Evolutionary conservation across 2,329 filamentous ascomycete species (phyloP).

Genomic region (Pseudocercospora fuligena): DNA sequence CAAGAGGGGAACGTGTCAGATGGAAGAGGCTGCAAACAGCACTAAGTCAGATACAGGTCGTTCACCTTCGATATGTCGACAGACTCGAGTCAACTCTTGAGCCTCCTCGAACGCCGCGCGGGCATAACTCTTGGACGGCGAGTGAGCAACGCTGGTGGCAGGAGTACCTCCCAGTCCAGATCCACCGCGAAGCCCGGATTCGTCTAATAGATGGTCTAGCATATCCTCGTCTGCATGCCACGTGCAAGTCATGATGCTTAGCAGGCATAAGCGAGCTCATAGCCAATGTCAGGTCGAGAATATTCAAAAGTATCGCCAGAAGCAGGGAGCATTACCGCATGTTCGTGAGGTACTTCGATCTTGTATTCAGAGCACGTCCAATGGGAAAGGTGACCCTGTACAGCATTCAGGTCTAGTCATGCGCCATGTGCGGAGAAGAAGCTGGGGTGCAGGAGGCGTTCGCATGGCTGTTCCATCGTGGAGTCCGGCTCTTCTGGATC

Average conservation of each 20-base stretch:
- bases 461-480: not conserved
- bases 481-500: not conserved
- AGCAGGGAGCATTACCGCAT: not conserved
- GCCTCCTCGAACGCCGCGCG: not conserved
- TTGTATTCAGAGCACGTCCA: not conserved
- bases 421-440: slow-evolving; percentile 3
- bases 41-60: not conserved
- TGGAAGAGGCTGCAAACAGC: not conserved
- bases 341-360: not conserved
- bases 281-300: not conserved
- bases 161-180: not conserved
- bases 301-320: not conserved
- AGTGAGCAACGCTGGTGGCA: not conserved
- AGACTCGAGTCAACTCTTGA: not conserved
- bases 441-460: slow-evolving; percentile 9
- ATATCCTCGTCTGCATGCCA: not conserved
- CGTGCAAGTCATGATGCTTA: not conserved
- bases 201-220: not conserved
- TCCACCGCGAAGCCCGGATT: not conserved
- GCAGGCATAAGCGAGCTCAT: not conserved
- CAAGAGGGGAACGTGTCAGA: not conserved
- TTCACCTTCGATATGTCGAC: not conserved
- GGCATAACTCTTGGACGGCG: not conserved
- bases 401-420: not conserved
- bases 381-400: not conserved